A percentile compares a stretch with the other conserved stretches of the same genome.
These are phyloP conservation scores for Aspergillus tubingensis DNA, from an alignment of 2,329 filamentous ascomycete species.

Conservation along the genomic window DNA sequence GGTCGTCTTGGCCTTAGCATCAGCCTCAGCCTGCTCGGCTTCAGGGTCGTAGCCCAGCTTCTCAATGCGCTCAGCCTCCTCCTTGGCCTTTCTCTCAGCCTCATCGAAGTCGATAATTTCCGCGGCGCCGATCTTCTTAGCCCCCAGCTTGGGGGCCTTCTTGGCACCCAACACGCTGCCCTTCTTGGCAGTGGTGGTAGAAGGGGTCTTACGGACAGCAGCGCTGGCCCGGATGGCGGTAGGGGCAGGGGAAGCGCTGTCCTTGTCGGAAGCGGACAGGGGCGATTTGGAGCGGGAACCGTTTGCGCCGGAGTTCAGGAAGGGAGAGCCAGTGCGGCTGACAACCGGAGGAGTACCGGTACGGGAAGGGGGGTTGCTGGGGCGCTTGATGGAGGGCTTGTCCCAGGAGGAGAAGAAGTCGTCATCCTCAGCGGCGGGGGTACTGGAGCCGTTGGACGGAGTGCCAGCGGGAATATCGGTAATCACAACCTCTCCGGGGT, in stretches of 20 bases:
- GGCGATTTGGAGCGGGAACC: slow-evolving; percentile 82
- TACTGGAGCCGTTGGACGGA: slow-evolving; percentile 65
- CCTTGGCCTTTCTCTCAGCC: slow-evolving; percentile 93
- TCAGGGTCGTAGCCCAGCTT: slow-evolving; percentile 95
- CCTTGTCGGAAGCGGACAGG: slow-evolving; percentile 60
- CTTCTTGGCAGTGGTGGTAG: slow-evolving; percentile 70
- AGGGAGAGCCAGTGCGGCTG: slow-evolving; percentile 83
- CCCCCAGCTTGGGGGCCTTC: slow-evolving; percentile 80
- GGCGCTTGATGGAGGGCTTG: slow-evolving; percentile 94
- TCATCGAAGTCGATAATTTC: slow-evolving; percentile 94
- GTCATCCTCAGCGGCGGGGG: slow-evolving; percentile 76
- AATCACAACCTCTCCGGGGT: slow-evolving; percentile 81
- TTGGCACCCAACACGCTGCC: slow-evolving; percentile 82
- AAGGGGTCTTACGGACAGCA: slow-evolving; percentile 74
- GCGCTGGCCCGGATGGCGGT: slow-evolving; percentile 72
- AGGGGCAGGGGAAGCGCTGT: slow-evolving; percentile 56
- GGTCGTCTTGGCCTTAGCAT: slow-evolving; percentile 39
- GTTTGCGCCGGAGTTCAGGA: slow-evolving; percentile 70
- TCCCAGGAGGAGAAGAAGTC: slow-evolving; percentile 99
- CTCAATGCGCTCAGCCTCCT: slow-evolving; percentile 93
- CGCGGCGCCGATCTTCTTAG: slow-evolving; percentile 77
- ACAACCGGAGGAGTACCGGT: slow-evolving; percentile 81
- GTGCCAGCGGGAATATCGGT: slow-evolving; percentile 67
- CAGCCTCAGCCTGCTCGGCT: slow-evolving; percentile 64
- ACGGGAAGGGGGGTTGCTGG: slow-evolving; percentile 88